Evolutionary conservation across 306 rosid genomes (phyloP).

Genomic region (Rosa persica): DNA sequence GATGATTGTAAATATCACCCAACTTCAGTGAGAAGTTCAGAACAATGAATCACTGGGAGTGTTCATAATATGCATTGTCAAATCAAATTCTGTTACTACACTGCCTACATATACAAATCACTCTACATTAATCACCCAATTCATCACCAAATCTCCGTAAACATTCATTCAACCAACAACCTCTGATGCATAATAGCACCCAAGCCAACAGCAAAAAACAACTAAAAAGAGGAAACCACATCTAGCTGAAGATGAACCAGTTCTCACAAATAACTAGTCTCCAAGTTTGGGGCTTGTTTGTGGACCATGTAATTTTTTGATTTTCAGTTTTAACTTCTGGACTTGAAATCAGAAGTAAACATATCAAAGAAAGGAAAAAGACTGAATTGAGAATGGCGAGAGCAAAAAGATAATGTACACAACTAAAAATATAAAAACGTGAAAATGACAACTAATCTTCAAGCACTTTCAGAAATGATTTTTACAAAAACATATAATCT

Average conservation of each 20-base stretch:
- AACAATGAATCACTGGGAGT: neutral
- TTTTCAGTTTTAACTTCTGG: neutral
- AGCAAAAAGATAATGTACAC: neutral
- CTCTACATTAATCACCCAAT: neutral
- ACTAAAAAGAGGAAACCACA: neutral
- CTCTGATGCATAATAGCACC: neutral
- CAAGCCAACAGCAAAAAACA: neutral
- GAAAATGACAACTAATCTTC: neutral
- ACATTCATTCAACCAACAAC: neutral
- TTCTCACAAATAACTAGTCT: neutral
- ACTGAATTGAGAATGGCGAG: neutral
- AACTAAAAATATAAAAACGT: neutral
- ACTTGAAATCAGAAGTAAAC: neutral
- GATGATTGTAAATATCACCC: neutral
- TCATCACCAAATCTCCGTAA: neutral
- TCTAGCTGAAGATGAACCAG: neutral
- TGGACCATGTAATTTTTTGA: neutral
- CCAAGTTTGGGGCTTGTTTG: neutral
- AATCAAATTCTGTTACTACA: neutral
- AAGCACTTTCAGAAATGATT: neutral
- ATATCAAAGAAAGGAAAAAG: neutral
- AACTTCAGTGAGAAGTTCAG: neutral
- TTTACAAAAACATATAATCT: neutral
- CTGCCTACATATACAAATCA: too few relatives aligned
- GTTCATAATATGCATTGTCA: neutral